phyloP scores from a whole-genome alignment of 257 asterid species.

The Solanum raphanifolium region DNA sequence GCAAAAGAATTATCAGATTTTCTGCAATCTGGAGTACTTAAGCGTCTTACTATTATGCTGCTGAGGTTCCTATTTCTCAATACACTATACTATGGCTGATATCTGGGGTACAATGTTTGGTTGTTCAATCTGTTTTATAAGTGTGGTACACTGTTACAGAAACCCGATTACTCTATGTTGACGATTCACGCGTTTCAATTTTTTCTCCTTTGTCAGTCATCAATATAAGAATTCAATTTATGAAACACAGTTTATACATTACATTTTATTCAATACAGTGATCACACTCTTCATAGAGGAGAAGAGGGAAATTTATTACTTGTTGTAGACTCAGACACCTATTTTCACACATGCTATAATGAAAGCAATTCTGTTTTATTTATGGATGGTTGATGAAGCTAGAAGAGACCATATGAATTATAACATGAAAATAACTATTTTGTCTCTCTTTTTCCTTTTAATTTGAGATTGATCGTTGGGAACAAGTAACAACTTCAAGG shows the following conservation, averaged over 20 bases:
- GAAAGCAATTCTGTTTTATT: background rate
- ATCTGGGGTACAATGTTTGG: background rate
- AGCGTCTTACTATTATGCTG: background rate
- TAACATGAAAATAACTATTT: background rate
- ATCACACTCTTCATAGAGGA: background rate
- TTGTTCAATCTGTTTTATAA: background rate
- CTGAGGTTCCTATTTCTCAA: background rate
- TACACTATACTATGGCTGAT: background rate
- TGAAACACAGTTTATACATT: background rate
- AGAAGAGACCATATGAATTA: background rate
- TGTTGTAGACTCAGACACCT: background rate
- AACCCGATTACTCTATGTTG: background rate
- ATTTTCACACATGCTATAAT: background rate
- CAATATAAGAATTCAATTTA: background rate
- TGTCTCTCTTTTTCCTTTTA: background rate
- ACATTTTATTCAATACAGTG: background rate
- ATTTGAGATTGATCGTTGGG: background rate
- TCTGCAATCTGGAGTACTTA: background rate
- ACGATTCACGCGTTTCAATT: background rate
- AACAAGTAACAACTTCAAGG: background rate
- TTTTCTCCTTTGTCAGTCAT: background rate
- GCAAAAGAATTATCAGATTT: constrained; percentile 1
- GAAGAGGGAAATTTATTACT: background rate
- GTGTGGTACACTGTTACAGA: background rate
- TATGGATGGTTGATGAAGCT: background rate